phyloP scores from a whole-genome alignment of 176 grass and related monocot genomes.

The Carex pumila region DNA sequence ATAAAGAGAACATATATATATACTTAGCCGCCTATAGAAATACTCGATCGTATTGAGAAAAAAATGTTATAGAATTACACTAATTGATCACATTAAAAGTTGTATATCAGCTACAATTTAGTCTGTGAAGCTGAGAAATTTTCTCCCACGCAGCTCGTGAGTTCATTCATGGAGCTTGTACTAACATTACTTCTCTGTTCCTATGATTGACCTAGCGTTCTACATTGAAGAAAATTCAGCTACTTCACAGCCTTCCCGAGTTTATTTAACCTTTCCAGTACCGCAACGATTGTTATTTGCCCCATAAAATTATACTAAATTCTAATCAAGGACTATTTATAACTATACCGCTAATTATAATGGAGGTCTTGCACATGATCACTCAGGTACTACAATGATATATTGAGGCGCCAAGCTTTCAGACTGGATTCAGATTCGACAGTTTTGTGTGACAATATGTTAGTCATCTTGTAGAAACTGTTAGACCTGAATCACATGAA shows the following conservation, averaged over 20 bases:
- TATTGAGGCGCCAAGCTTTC: not conserved
- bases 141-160: conserved; percentile 43
- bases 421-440: not conserved
- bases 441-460: not conserved
- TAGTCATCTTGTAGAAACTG: not conserved
- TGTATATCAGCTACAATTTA: conserved; percentile 23
- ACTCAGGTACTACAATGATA: not conserved
- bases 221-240: conserved; percentile 80
- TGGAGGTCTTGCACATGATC: not conserved
- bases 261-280: not conserved
- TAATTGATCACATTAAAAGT: conserved; percentile 17
- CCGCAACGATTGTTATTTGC: not conserved
- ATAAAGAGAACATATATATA: not conserved
- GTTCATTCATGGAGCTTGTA: not conserved
- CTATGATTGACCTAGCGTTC: not conserved
- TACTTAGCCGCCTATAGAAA: not conserved
- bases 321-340: not conserved
- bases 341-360: not conserved
- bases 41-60: not conserved
- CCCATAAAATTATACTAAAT: not conserved
- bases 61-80: not conserved
- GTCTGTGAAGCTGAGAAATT: conserved; percentile 80
- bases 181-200: not conserved
- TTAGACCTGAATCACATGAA: not conserved
- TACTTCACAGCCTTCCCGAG: conserved; percentile 58